Evolutionary conservation across 257 asterid genomes (phyloP).

Genomic region (Penstemon newberryi): DNA sequence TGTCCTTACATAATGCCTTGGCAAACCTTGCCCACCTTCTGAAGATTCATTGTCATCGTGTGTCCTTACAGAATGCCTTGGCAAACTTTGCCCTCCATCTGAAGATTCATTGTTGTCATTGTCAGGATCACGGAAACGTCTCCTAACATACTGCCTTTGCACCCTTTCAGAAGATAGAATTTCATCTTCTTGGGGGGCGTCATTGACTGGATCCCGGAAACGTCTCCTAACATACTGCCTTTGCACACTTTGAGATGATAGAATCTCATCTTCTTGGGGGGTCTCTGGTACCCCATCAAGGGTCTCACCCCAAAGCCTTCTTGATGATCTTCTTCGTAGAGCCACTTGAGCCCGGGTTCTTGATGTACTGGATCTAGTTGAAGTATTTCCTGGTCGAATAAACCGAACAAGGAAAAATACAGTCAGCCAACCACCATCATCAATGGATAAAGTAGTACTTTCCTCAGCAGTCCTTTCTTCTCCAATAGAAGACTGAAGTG

Average conservation of each 20-base stretch:
- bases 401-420: constrained; percentile 67
- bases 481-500: constrained; percentile 69
- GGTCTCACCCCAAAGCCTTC: constrained; percentile 75
- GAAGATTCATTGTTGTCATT: constrained; percentile 7
- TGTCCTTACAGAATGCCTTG: constrained; percentile 9
- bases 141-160: too few relatives aligned
- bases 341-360: constrained; percentile 52
- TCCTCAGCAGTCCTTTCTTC: constrained; percentile 58
- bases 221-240: constrained; percentile 4
- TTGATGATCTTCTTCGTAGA: constrained; percentile 45
- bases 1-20: neutral
- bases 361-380: constrained; percentile 53
- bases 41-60: constrained; percentile 23
- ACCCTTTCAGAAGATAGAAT: too few relatives aligned
- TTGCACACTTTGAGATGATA: too few relatives aligned
- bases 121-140: neutral
- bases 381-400: constrained; percentile 50
- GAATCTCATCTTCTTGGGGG: neutral
- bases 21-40: constrained; percentile 21
- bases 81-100: constrained; percentile 7
- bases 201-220: constrained; percentile 1
- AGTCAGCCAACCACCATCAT: constrained; percentile 69
- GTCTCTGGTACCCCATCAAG: constrained; percentile 52
- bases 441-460: constrained; percentile 45
- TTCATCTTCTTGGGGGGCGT: too few relatives aligned